phyloP scores from a whole-genome alignment of 768 basidiomycete genomes.

The Boletus reticuloceps region DNA sequence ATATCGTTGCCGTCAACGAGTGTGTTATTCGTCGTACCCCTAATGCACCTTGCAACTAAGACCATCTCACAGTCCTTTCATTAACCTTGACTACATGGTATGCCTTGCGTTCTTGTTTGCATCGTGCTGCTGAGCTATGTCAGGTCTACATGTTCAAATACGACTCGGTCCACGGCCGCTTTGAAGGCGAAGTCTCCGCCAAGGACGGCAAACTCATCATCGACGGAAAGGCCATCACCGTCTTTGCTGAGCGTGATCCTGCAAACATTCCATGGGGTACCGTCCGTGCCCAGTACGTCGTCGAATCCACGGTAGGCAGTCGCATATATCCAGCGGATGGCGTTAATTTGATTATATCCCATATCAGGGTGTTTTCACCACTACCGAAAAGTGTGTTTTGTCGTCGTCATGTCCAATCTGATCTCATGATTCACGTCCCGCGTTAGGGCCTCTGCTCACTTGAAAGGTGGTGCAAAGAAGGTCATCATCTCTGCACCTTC shows the following conservation, averaged over 20 bases:
- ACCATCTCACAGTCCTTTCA: conserved; percentile 75
- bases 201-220: conserved; percentile 90
- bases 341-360: conserved; percentile 3
- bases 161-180: conserved; percentile 91
- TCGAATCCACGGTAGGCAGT: conserved; percentile 85
- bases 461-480: conserved; percentile 99
- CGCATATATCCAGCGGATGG: neutral
- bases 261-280: conserved; percentile 78
- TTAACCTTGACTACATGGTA: conserved; percentile 95
- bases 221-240: conserved; percentile 70
- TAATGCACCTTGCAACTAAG: conserved; percentile 4
- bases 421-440: conserved; percentile 4
- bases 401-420: neutral
- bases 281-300: conserved; percentile 86
- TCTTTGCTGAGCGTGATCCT: conserved; percentile 88
- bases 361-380: conserved; percentile 91
- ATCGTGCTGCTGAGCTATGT: conserved; percentile 1
- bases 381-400: conserved; percentile 70
- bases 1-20: conserved; percentile 97
- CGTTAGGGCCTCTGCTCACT: conserved; percentile 79
- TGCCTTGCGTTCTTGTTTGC: conserved; percentile 12
- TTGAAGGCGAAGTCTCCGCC: conserved; percentile 77
- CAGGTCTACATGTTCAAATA: conserved; percentile 99
- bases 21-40: conserved; percentile 38
- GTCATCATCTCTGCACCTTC: conserved; percentile 99